Evolutionary conservation across 805 yeast species (phyloP), one percentile per base, ranked within the genome.

Genomic region (Monosporozyma yasuniensis): DNA sequence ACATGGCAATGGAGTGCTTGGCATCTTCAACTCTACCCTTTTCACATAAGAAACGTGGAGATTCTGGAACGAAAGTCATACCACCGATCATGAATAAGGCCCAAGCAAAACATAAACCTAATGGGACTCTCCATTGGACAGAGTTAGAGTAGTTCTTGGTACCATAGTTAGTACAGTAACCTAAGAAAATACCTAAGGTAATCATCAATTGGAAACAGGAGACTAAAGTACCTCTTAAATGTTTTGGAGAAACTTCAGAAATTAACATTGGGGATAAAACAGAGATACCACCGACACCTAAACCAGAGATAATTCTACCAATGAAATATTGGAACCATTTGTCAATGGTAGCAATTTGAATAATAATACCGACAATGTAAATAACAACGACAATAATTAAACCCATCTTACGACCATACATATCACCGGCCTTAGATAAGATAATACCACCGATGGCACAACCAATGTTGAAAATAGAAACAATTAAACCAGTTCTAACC

Each of bases 221-320:
- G n/a, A n/a, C n/a, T n/a, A n/a, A n/a, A n/a, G n/a, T n/a, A n/a
- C n/a, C n/a, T n/a, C n/a, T n/a, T n/a, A n/a, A n/a, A n/a, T n/a
- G n/a, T n/a, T n/a, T 81, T 57, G 88, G 88, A 49, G 87, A 69
- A 51, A 81, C 72, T 64, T 83, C 88, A 42, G 83, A 74, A 58
- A 81, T 80, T 66, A 81, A 79, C 63, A 86, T 68, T 45, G 91
- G 89, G 32, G 83, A 84, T 50, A 82, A 72, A 43, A 87, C 86
- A 39, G 89, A 78, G 30, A 84, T 73, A 50, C 79, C 77, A 55
- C 95, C 95, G 53, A 85, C 87, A 49, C 86, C 86, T 11, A 84
- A 57, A 49, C 96, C 96, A 38, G 87, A 78, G n/a, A n/a, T n/a
- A n/a, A n/a, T n/a, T n/a, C n/a, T n/a, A n/a, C n/a, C n/a, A n/a